phyloP scores from a whole-genome alignment of 129 eudicot species.

The Scalesia atractyloides region DNA sequence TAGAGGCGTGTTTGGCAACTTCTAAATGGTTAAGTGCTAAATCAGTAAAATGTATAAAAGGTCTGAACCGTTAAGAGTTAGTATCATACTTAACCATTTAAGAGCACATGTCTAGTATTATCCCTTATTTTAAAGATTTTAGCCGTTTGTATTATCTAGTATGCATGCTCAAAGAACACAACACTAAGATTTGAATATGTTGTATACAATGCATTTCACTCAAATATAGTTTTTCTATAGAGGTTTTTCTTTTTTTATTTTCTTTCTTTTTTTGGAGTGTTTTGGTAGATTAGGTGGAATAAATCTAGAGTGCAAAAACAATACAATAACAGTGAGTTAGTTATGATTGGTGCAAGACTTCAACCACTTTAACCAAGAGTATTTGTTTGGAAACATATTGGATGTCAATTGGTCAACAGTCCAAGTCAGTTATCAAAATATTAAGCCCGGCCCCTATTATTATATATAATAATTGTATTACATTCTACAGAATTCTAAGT shows the following conservation, averaged over 20 bases:
- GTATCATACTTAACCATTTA: too few species aligned
- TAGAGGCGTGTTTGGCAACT: too few species aligned
- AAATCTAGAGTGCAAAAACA: constrained; percentile 7
- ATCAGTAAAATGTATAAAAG: too few species aligned
- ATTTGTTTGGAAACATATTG: constrained; percentile 5
- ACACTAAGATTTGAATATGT: neutral
- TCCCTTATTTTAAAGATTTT: too few species aligned
- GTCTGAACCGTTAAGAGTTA: too few species aligned
- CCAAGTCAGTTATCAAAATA: neutral
- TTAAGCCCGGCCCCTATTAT: neutral
- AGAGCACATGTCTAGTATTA: too few species aligned
- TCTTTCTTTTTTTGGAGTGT: neutral
- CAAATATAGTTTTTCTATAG: neutral
- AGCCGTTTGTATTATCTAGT: neutral
- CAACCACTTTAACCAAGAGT: constrained; percentile 33
- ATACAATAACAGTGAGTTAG: constrained; percentile 25
- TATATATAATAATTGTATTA: neutral
- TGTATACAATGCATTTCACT: neutral
- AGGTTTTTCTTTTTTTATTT: too few species aligned
- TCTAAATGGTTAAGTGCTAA: too few species aligned
- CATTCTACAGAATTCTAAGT: neutral
- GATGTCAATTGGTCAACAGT: neutral
- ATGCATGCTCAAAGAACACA: neutral
- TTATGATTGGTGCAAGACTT: constrained; percentile 30
- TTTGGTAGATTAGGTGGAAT: constrained; percentile 34